Evolutionary conservation across 2,329 filamentous ascomycete species (phyloP), one percentile per base, ranked within the genome.

Genomic region (Ilyonectria robusta): DNA sequence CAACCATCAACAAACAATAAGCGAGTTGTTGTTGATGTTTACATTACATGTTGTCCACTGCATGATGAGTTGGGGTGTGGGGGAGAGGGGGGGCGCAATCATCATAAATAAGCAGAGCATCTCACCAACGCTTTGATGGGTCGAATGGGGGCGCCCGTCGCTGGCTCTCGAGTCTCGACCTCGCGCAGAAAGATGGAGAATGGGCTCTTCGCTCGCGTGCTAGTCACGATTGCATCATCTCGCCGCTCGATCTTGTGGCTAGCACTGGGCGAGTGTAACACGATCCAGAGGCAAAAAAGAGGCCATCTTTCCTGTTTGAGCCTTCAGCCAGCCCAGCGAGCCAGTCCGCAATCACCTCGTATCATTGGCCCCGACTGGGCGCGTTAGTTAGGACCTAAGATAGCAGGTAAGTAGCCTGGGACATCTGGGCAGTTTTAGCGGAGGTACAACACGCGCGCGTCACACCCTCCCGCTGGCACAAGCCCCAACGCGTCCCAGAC

Each of bases 1-100:
- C 37, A 53, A 40, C 63, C 29, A 44, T 54, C 23, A 53, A 59
- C 42, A 62, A 56, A 65, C 47, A 60, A 56, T 51, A 55, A 57
- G 33, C 57, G 57, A 65, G 42, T 46, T 19, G 50, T 56, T 59
- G 66, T 72, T 72, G 61, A 67, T 72, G 65, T 72, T 72, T 72
- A 72, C 68, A 62, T 56, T 26, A 26, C 26, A 26, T 26, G 26
- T 26, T 26, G 26, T 26, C 26, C 26, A 31, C 59, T 71, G 64
- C 70, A 67, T 67, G 66, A 65, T 69, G 69, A 69, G 60, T 65
- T 73, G 67, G 67, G 31, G 47, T 70, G 64, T 55, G 62, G 62
- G 62, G 53, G 48, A 60, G 57, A 31, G 44, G 57, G 21, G 35
- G 53, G 60, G 42, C 54, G 48, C 48, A 40, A 54, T 53, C 15